Conservation (phyloP, 495 filamentous ascomycete genomes). For the Xylaria grammica region DNA sequence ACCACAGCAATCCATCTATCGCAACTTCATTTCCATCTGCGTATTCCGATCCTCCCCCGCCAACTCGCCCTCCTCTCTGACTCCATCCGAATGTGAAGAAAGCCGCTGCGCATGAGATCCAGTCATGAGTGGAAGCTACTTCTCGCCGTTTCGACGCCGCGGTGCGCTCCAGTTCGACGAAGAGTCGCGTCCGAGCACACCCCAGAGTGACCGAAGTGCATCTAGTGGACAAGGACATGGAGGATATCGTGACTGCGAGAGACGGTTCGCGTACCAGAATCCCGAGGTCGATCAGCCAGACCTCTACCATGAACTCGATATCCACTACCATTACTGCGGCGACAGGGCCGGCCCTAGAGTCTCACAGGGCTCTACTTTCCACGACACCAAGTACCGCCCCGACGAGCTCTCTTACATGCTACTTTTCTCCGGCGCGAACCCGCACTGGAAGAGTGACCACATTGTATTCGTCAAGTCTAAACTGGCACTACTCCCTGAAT, state of each 20-base stretch:
- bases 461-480: constrained; percentile 34
- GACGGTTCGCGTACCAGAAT: constrained; percentile 27
- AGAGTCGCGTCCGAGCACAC: neutral
- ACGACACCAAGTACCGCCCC: constrained; percentile 18
- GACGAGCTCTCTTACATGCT: constrained; percentile 26
- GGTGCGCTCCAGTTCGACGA: neutral
- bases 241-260: constrained; percentile 31
- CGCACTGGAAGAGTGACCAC: constrained; percentile 28
- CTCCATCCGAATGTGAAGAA: too few species aligned
- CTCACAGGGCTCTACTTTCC: constrained; percentile 22
- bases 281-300: neutral
- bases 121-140: neutral
- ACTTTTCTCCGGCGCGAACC: constrained; percentile 26
- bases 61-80: too few species aligned
- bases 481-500: constrained; percentile 31
- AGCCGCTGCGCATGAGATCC: neutral
- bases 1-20: neutral
- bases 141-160: constrained; percentile 14
- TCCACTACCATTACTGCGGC: constrained; percentile 24
- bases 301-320: constrained; percentile 18
- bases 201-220: neutral
- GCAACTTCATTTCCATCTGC: neutral
- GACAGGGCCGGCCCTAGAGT: neutral
- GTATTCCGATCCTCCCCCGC: too few species aligned
- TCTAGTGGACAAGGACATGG: constrained; percentile 30